A percentile compares a stretch with the other conserved stretches of the same genome.
These are phyloP conservation scores for Ustilago xerochloae DNA, from an alignment of 1,284 basidiomycete genomes.

Conservation along the genomic window DNA sequence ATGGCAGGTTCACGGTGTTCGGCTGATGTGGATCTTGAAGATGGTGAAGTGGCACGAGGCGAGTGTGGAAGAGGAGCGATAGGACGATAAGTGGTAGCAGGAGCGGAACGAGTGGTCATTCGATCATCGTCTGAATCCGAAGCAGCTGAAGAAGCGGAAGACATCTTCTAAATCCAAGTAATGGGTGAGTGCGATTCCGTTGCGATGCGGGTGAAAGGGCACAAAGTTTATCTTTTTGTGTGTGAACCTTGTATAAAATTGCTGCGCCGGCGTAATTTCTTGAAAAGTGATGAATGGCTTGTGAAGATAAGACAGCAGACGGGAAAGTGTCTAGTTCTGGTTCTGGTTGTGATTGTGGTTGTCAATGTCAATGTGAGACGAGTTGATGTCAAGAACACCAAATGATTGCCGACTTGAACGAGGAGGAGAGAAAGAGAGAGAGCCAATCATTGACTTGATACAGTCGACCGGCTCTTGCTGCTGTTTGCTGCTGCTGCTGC, in stretches of 20 bases:
- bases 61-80: conserved; percentile 49
- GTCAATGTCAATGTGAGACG: not conserved
- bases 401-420: not conserved
- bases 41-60: conserved; percentile 34
- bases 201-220: not conserved
- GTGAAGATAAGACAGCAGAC: no score
- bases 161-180: conserved; percentile 20
- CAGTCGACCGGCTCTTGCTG: no score
- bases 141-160: conserved; percentile 41
- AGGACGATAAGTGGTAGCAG: conserved; percentile 49
- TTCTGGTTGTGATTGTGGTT: not conserved
- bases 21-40: conserved; percentile 19
- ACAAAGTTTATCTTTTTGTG: no score
- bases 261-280: no score
- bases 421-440: not conserved
- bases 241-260: no score
- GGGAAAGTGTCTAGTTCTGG: no score
- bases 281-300: no score
- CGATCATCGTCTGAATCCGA: conserved; percentile 46
- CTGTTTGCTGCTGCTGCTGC: no score
- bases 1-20: not conserved
- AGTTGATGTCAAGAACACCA: no score
- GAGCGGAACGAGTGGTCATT: conserved; percentile 48
- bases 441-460: conserved; percentile 1
- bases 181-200: no score